Evolutionary conservation across 805 yeast genomes (phyloP).

Genomic region (Starmerella stigmatis): DNA sequence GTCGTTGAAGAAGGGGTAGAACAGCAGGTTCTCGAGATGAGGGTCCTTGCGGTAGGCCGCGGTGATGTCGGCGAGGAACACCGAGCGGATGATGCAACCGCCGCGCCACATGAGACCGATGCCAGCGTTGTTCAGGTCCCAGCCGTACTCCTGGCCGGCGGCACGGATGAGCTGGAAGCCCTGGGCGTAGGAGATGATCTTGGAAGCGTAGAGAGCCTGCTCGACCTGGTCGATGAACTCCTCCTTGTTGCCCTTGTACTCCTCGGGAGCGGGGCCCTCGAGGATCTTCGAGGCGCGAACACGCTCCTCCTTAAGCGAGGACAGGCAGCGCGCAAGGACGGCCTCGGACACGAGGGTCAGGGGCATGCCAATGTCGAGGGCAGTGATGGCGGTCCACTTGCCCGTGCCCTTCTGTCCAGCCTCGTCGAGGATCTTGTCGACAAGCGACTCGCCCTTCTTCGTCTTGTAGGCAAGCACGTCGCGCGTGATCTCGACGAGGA

Average conservation of each 20-base stretch:
- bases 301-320: conserved; percentile 89
- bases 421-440: conserved; percentile 90
- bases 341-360: conserved; percentile 98
- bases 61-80: conserved; percentile 94
- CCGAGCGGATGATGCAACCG: conserved; percentile 98
- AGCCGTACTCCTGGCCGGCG: conserved; percentile 92
- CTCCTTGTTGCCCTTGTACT: conserved; percentile 62
- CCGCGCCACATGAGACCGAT: conserved; percentile 99
- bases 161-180: conserved; percentile 99
- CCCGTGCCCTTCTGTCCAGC: conserved; percentile 99
- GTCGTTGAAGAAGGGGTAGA: conserved; percentile 85
- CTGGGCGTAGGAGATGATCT: conserved; percentile 96
- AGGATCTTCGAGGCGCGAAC: conserved; percentile 67
- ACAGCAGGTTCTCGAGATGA: conserved; percentile 86
- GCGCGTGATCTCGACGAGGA: conserved; percentile 92
- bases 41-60: conserved; percentile 90
- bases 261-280: conserved; percentile 60
- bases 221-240: conserved; percentile 85
- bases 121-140: conserved; percentile 97
- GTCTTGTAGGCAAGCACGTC: conserved; percentile 86
- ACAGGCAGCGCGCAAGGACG: conserved; percentile 90
- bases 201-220: conserved; percentile 97
- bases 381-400: conserved; percentile 98
- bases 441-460: conserved; percentile 81
- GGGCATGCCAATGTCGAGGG: conserved; percentile 96